Conservation (phyloP, 2,329 filamentous ascomycete genomes). For the Botryotinia narcissicola region DNA sequence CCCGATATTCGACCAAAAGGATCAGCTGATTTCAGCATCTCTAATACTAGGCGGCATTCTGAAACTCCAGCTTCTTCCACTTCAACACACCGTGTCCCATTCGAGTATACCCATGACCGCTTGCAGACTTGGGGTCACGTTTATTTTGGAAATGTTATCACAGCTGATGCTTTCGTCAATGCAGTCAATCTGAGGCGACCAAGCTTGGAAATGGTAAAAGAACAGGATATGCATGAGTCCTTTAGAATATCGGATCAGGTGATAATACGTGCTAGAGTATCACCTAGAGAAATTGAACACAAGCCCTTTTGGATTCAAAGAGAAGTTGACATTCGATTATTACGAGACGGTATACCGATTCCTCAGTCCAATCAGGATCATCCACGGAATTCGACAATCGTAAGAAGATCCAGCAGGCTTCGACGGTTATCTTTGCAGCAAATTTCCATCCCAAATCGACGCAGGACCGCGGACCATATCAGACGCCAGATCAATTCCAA, state of each 20-base stretch:
- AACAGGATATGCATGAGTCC: slow-evolving; percentile 5
- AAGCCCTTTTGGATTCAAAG: slow-evolving; percentile 50
- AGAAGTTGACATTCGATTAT: slow-evolving; percentile 49
- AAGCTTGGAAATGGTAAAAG: slow-evolving; percentile 26
- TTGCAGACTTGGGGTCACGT: slow-evolving; percentile 45
- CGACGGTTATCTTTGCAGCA: slow-evolving; percentile 26
- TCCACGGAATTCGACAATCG: neutral
- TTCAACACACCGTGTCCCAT: slow-evolving; percentile 25
- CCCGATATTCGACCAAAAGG: neutral
- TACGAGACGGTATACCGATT: slow-evolving; percentile 46
- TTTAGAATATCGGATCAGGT: slow-evolving; percentile 26
- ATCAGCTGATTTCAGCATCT: neutral
- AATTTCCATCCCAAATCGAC: neutral
- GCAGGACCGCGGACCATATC: slow-evolving; percentile 14
- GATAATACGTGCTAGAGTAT: slow-evolving; percentile 46
- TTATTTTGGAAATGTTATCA: slow-evolving; percentile 44
- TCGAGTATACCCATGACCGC: slow-evolving; percentile 38
- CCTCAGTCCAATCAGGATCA: neutral
- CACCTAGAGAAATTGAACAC: slow-evolving; percentile 42
- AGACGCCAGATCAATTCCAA: neutral
- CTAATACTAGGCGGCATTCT: neutral
- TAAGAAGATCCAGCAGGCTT: slow-evolving; percentile 28
- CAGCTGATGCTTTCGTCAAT: slow-evolving; percentile 48
- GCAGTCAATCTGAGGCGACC: slow-evolving; percentile 43
- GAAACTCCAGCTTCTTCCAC: neutral